A percentile compares a stretch with the other conserved stretches of the same genome.
Conservation (phyloP, 2,329 filamentous ascomycete genomes). For the Ophiostoma sp. region DNA sequence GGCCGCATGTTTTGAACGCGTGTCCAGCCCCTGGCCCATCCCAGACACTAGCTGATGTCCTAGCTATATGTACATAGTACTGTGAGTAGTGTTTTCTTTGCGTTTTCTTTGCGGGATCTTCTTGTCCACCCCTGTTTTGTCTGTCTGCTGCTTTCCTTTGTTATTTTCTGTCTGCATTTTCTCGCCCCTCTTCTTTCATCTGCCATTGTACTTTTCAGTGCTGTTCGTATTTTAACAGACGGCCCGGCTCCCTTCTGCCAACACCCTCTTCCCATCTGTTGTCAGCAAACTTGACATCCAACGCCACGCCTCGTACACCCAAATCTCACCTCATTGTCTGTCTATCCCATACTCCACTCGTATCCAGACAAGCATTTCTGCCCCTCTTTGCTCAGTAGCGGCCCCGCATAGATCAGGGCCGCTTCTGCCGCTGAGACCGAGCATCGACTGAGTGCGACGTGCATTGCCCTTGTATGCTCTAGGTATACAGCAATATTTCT, state of each 20-base stretch:
- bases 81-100: too few relatives aligned
- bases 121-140: neutral
- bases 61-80: neutral
- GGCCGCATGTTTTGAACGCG: slow-evolving; percentile 5
- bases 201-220: neutral
- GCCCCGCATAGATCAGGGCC: neutral
- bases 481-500: neutral
- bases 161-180: neutral
- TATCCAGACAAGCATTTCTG: slow-evolving; percentile 13
- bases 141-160: neutral
- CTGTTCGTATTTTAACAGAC: neutral
- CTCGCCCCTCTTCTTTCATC: neutral
- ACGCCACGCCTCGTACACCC: neutral
- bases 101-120: too few relatives aligned
- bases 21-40: neutral
- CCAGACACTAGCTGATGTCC: neutral
- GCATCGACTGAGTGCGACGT: neutral
- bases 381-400: slow-evolving; percentile 11
- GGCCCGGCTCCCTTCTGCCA: neutral
- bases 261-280: neutral
- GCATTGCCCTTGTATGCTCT: neutral
- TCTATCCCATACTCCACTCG: neutral
- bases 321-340: neutral
- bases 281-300: neutral
- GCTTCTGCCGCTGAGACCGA: slow-evolving; percentile 10